Evolutionary conservation across 176 grass and related monocot species (phyloP), one percentile per base, ranked within the genome.

Genomic region (Raddia distichophylla): DNA sequence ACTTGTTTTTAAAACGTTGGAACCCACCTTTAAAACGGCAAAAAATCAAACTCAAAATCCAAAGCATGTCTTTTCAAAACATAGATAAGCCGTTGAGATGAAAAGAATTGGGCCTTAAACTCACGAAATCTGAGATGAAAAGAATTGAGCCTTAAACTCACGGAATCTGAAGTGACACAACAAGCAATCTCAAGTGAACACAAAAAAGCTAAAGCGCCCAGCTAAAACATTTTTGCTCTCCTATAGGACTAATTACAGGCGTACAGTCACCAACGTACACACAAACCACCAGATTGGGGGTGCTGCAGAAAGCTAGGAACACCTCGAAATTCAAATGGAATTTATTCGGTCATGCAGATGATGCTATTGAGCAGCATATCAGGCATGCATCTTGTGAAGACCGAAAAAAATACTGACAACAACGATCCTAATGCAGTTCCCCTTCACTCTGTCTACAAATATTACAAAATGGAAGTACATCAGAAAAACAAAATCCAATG

Each of bases 401-500:
- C 56, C 1, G 0, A 60, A 37, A 58, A 67, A 50, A 71, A 69
- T 37, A 63, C 9, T 19, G 76, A 79, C 5, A 71, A 47, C 72
- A 7, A 6, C 5, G 45, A 86, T 65, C 73, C 73, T 78, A 90
- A 83, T 87, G 72, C 77, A 81, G 86, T 81, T 74, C 73, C 86
- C 67, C 65, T 84, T 78, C 91, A 73, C 74, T 50, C 61, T 84
- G 77, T 90, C 73, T 54, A 89, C 58, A 43, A 77, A 87, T 80
- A 86, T 84, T 89, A 87, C 80, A 91, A 87, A 91, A 84, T 61
- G 49, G 34, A 74, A 84, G 84, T 83, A 86, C 74, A 71, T 49
- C 74, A 77, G 66, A 78, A 55, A 78, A 69, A 63, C 42, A 79
- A 82, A 85, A 82, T 43, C 78, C 82, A 84, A 62, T 69, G 69